Conservation (phyloP, 352 stramenopile genomes). For the Phytopythium chamaehyphon region DNA sequence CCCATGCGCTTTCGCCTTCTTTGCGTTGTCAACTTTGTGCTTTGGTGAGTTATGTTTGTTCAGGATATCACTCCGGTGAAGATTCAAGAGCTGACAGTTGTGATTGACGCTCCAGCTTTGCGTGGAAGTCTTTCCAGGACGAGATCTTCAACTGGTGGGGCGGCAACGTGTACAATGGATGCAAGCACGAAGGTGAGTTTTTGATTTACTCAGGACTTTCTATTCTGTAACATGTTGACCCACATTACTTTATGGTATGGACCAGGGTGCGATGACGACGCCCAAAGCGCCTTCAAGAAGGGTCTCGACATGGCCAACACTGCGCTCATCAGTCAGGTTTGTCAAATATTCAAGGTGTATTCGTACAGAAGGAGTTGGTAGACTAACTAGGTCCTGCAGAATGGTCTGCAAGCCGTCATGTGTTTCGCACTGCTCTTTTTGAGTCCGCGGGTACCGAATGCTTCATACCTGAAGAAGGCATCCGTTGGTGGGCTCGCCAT, state of each 20-base stretch:
- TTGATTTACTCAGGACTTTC: no score
- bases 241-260: background rate
- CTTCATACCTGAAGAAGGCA: conserved; percentile 43
- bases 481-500: conserved; percentile 40
- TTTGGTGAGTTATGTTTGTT: conserved; percentile 52
- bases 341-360: background rate
- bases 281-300: conserved; percentile 35
- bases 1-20: conserved; percentile 63
- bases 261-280: conserved; percentile 33
- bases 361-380: no score
- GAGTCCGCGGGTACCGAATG: conserved; percentile 45
- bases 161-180: conserved; percentile 60
- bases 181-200: conserved; percentile 35
- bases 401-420: conserved; percentile 49
- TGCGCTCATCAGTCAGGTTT: conserved; percentile 50
- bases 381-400: conserved; percentile 21
- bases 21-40: conserved; percentile 64
- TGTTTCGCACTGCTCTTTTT: conserved; percentile 51
- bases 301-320: conserved; percentile 59
- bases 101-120: conserved; percentile 31
- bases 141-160: conserved; percentile 77
- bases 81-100: background rate
- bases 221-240: no score
- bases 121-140: conserved; percentile 69
- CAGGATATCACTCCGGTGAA: background rate